A percentile compares a stretch with the other conserved stretches of the same genome.
phyloP scores from a whole-genome alignment of 805 yeast genomes.

The Clavispora asparagi region DNA sequence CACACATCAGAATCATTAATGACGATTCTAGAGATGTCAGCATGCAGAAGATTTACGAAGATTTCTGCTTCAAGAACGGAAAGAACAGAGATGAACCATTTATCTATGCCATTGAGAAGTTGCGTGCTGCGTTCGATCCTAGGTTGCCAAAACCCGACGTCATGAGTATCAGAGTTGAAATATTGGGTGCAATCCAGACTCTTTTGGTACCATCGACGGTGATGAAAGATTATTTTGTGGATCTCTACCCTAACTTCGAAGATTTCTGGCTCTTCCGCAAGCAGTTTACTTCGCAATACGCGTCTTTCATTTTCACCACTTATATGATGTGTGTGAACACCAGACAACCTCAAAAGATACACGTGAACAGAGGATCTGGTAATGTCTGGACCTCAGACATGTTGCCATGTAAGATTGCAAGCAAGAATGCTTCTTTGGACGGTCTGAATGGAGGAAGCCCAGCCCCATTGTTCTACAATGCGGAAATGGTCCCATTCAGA shows the following conservation, averaged over 20 bases:
- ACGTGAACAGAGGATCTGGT: constrained; percentile 76
- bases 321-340: constrained; percentile 91
- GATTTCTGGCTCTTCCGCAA: constrained; percentile 97
- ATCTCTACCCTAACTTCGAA: constrained; percentile 69
- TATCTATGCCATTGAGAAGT: constrained; percentile 75
- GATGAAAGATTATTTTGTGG: constrained; percentile 70
- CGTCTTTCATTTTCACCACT: constrained; percentile 86
- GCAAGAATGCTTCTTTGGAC: constrained; percentile 42
- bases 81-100: constrained; percentile 86
- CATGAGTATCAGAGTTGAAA: constrained; percentile 83
- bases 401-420: constrained; percentile 82
- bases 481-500: constrained; percentile 94
- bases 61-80: constrained; percentile 67
- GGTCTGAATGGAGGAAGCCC: constrained; percentile 47
- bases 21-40: constrained; percentile 76
- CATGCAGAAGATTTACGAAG: constrained; percentile 82
- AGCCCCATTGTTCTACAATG: constrained; percentile 82
- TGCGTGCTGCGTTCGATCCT: constrained; percentile 91
- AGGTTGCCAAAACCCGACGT: constrained; percentile 90
- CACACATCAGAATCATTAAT: constrained; percentile 84
- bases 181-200: constrained; percentile 84
- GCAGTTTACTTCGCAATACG: constrained; percentile 92
- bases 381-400: constrained; percentile 91
- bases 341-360: constrained; percentile 91
- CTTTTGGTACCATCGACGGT: constrained; percentile 81